A percentile compares a stretch with the other conserved stretches of the same genome.
Evolutionary conservation across 805 yeast genomes (phyloP).

Genomic region (Kuraishia ogatae): DNA sequence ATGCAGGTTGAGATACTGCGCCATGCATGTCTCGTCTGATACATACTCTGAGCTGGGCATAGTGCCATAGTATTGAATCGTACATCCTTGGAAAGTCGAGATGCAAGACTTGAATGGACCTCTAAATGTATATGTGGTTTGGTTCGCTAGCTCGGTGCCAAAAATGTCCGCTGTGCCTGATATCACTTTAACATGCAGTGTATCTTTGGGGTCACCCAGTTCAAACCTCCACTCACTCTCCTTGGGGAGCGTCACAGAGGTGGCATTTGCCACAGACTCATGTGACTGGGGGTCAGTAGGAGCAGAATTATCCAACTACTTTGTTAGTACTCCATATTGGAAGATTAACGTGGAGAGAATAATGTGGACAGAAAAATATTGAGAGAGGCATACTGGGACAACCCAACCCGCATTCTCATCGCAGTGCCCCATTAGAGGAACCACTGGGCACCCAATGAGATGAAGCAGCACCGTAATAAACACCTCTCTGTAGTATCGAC

Average conservation of each 20-base stretch:
- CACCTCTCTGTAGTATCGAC: too few relatives aligned
- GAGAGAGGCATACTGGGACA: too few relatives aligned
- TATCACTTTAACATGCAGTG: conserved; percentile 39
- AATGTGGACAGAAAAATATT: too few relatives aligned
- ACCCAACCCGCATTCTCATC: too few relatives aligned
- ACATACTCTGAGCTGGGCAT: conserved; percentile 46
- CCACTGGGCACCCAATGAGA: too few relatives aligned
- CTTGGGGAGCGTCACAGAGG: conserved; percentile 15
- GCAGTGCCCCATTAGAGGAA: too few relatives aligned
- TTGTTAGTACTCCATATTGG: not conserved
- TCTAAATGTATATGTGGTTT: conserved; percentile 48
- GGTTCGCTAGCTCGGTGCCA: conserved; percentile 85
- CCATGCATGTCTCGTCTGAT: conserved; percentile 65
- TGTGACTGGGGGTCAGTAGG: not conserved
- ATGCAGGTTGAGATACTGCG: conserved; percentile 58
- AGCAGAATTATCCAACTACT: not conserved
- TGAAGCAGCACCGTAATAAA: too few relatives aligned
- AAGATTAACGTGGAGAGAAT: too few relatives aligned
- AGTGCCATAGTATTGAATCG: conserved; percentile 38
- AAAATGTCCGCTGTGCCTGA: conserved; percentile 81
- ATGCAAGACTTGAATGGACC: conserved; percentile 45
- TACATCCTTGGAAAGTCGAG: conserved; percentile 59
- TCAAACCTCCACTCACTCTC: conserved; percentile 73
- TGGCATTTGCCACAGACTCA: conserved; percentile 1
- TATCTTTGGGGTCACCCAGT: conserved; percentile 38